Conservation (phyloP, 129 eudicot genomes). For the Centella asiatica region DNA sequence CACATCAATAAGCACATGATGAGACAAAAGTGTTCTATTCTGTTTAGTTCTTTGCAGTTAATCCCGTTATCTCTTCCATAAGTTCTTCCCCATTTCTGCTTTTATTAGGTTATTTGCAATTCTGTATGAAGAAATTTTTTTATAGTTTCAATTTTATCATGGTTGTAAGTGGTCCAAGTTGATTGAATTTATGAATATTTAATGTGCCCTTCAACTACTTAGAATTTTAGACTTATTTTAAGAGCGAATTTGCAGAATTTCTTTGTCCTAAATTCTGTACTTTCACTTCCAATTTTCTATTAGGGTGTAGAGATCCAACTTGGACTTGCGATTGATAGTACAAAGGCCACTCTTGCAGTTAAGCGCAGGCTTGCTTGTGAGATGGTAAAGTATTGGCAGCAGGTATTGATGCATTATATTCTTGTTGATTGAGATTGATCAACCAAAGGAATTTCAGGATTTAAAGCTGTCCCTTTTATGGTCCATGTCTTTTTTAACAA, state of each 20-base stretch:
- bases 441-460: not conserved
- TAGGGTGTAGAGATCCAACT: conserved; percentile 97
- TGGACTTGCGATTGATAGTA: conserved; percentile 95
- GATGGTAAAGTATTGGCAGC: conserved; percentile 99
- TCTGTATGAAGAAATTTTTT: too few species aligned
- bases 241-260: not conserved
- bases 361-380: conserved; percentile 98
- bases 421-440: not conserved
- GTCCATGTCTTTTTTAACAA: not conserved
- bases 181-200: not conserved
- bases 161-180: not conserved
- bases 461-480: not conserved
- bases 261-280: not conserved
- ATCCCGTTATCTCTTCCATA: not conserved
- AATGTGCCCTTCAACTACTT: not conserved
- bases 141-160: not conserved
- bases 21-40: not conserved
- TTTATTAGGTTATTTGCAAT: not conserved
- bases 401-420: conserved; percentile 38
- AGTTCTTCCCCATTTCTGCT: too few species aligned
- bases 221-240: not conserved
- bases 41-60: not conserved
- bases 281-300: not conserved
- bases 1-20: not conserved
- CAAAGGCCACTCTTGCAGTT: conserved; percentile 98